phyloP scores from a whole-genome alignment of 1,284 basidiomycete genomes.

The Porogramme epimiltina region DNA sequence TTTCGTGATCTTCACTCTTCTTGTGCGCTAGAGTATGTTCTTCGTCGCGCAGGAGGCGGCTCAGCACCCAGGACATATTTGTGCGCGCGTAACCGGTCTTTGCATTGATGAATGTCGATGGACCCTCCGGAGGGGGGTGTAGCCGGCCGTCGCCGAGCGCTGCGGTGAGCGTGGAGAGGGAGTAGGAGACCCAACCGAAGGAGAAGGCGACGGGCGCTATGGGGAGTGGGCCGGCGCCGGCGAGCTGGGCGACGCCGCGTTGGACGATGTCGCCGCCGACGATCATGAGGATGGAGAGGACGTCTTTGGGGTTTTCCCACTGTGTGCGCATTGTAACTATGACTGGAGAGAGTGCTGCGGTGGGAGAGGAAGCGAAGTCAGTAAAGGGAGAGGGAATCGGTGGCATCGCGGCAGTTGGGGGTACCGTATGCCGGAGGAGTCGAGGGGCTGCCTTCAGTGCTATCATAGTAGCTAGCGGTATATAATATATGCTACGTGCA shows the following conservation, averaged over 20 bases:
- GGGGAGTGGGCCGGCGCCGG: constrained; percentile 15
- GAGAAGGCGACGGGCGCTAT: constrained; percentile 35
- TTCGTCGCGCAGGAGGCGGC: constrained; percentile 29
- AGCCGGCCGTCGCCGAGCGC: constrained; percentile 29
- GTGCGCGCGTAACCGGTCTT: constrained; percentile 24
- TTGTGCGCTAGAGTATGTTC: not conserved
- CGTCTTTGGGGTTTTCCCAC: constrained; percentile 31
- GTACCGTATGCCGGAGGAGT: no score
- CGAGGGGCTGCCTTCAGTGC: no score
- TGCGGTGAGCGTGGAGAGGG: constrained; percentile 26
- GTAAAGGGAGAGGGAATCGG: no score
- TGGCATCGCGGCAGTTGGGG: no score
- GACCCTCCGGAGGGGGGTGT: constrained; percentile 29
- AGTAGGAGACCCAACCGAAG: constrained; percentile 37
- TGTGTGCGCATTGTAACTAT: constrained; percentile 6
- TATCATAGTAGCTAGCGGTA: no score
- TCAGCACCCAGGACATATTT: constrained; percentile 31
- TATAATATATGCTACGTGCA: no score
- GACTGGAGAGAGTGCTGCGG: not conserved
- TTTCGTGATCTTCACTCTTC: not conserved
- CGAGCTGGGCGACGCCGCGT: constrained; percentile 31
- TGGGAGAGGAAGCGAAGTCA: no score
- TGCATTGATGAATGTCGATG: constrained; percentile 26
- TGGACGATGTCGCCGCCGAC: constrained; percentile 36
- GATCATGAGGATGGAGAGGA: constrained; percentile 31